phyloP scores from a whole-genome alignment of 371 early-diverging fungal genomes.

The Rhizomucor miehei region DNA sequence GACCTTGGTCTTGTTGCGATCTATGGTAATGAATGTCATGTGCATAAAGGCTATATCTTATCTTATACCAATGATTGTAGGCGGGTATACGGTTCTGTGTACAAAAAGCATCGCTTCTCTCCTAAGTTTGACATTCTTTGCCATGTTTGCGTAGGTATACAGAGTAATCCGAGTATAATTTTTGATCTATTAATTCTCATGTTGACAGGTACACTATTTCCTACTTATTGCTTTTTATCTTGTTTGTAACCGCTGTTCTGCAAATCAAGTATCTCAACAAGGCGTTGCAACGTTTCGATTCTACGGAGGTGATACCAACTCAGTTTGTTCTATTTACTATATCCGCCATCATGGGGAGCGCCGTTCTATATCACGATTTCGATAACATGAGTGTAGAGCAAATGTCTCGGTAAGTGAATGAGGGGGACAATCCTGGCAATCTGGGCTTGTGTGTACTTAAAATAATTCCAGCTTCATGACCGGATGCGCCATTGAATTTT shows the following conservation, averaged over 20 bases:
- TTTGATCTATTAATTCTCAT: neutral
- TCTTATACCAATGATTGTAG: slow-evolving; percentile 22
- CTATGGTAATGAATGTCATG: slow-evolving; percentile 50
- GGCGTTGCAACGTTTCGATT: slow-evolving; percentile 67
- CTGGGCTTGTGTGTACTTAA: too few relatives aligned
- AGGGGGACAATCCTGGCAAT: too few relatives aligned
- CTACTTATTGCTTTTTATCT: slow-evolving; percentile 58
- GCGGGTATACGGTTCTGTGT: slow-evolving; percentile 77
- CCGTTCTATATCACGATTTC: slow-evolving; percentile 72
- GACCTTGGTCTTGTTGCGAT: slow-evolving; percentile 72
- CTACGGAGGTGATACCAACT: slow-evolving; percentile 78
- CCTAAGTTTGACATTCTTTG: slow-evolving; percentile 59
- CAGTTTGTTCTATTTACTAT: slow-evolving; percentile 80
- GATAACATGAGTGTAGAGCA: slow-evolving; percentile 55
- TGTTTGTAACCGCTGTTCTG: slow-evolving; percentile 64
- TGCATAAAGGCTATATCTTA: too few relatives aligned
- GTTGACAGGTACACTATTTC: slow-evolving; percentile 53
- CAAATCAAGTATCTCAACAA: slow-evolving; percentile 76
- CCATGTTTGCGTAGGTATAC: slow-evolving; percentile 57
- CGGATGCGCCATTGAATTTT: slow-evolving; percentile 65
- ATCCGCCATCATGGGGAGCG: slow-evolving; percentile 73
- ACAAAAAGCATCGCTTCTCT: slow-evolving; percentile 75
- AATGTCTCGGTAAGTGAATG: slow-evolving; percentile 22
- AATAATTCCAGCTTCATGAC: slow-evolving; percentile 58
- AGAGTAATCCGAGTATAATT: neutral